A percentile compares a stretch with the other conserved stretches of the same genome.
Evolutionary conservation across 2,329 filamentous ascomycete genomes (phyloP).

Genomic region (Penicillium sp.): DNA sequence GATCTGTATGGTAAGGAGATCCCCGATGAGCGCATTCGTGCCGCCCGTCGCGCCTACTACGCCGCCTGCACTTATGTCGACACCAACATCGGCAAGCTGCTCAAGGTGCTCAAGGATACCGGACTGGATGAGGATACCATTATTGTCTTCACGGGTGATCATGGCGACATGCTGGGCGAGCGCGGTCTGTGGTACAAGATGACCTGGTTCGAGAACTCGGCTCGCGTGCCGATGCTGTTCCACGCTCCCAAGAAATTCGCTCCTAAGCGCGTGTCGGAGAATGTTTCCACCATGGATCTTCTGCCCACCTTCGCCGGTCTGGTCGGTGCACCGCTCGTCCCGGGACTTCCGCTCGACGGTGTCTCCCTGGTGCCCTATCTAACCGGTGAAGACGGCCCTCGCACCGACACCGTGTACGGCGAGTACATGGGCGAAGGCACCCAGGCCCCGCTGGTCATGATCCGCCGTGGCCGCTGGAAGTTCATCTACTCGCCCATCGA

Average conservation of each 20-base stretch:
- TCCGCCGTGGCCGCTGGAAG: constrained; percentile 85
- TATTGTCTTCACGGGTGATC: constrained; percentile 88
- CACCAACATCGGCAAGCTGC: constrained; percentile 82
- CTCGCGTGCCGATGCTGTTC: constrained; percentile 83
- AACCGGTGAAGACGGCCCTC: constrained; percentile 54
- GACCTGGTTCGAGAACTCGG: constrained; percentile 92
- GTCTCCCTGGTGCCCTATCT: constrained; percentile 79
- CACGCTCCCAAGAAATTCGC: constrained; percentile 75
- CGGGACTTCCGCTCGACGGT: constrained; percentile 81
- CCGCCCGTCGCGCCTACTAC: constrained; percentile 85
- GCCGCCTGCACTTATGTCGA: constrained; percentile 93
- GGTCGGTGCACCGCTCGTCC: constrained; percentile 69
- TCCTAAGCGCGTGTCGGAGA: constrained; percentile 75
- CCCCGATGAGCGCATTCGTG: constrained; percentile 81
- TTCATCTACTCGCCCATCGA: constrained; percentile 85
- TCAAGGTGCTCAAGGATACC: constrained; percentile 76
- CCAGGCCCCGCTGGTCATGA: constrained; percentile 89
- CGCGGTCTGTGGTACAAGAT: constrained; percentile 95
- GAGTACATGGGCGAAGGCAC: constrained; percentile 96
- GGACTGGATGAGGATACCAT: constrained; percentile 83
- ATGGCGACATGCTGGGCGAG: constrained; percentile 95
- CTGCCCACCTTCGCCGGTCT: constrained; percentile 86
- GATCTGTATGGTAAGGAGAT: constrained; percentile 85
- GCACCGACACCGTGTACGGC: constrained; percentile 82
- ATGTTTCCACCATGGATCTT: constrained; percentile 88